Percentiles rank a stretch among this genome's conserved stretches.
These are phyloP conservation scores for Phyllosticta ampelicida DNA, from an alignment of 2,329 filamentous ascomycete species.

Conservation along the genomic window DNA sequence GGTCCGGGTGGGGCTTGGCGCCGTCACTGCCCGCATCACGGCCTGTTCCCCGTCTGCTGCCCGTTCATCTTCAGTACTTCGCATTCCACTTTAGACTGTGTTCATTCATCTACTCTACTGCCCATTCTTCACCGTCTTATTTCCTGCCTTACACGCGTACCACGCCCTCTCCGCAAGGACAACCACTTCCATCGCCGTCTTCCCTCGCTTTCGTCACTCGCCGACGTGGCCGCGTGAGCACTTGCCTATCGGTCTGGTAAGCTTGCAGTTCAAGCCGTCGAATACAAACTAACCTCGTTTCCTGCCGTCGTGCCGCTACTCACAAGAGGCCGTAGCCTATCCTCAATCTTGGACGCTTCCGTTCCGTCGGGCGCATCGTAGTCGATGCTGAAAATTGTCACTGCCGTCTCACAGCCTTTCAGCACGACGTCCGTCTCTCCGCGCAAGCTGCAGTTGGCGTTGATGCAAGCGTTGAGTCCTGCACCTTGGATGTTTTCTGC, in stretches of 20 bases:
- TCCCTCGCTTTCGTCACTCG: background rate
- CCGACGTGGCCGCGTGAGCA: background rate
- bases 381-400: constrained; percentile 41
- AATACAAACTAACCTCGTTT: background rate
- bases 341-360: constrained; percentile 16
- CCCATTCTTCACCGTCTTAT: background rate
- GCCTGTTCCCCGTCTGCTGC: background rate
- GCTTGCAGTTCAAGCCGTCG: background rate
- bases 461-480: constrained; percentile 41
- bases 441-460: constrained; percentile 41
- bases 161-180: background rate
- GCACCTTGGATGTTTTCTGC: constrained; percentile 40
- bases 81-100: background rate
- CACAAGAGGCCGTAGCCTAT: constrained; percentile 9
- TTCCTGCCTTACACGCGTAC: background rate
- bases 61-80: background rate
- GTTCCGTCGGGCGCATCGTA: constrained; percentile 37
- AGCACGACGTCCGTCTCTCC: constrained; percentile 41
- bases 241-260: background rate
- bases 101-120: background rate
- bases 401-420: constrained; percentile 29
- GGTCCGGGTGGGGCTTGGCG: background rate
- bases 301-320: background rate
- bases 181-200: background rate
- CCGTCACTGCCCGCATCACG: background rate